Evolutionary conservation across 805 yeast genomes (phyloP).

Genomic region (Pichia californica): DNA sequence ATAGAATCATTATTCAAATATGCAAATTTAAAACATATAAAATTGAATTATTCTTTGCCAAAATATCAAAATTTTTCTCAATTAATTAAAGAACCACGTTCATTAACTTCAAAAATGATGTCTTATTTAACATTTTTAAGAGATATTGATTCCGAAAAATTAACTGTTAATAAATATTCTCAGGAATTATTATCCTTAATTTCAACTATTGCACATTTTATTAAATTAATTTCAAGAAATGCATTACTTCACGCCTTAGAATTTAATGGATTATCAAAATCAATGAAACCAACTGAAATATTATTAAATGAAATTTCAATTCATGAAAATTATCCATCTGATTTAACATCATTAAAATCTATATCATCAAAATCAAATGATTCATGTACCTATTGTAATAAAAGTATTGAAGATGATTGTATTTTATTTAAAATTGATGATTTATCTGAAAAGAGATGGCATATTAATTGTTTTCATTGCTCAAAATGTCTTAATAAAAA

Average conservation of each 20-base stretch:
- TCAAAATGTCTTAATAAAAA: conserved; percentile 37
- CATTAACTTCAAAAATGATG: conserved; percentile 84
- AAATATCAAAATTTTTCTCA: conserved; percentile 29
- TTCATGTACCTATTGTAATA: conserved; percentile 61
- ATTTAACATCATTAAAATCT: conserved; percentile 23
- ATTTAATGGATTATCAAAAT: conserved; percentile 49
- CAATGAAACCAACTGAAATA: conserved; percentile 54
- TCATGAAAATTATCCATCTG: conserved; percentile 35
- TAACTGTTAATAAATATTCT: conserved; percentile 37
- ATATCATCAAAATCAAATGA: conserved; percentile 65
- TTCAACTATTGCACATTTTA: conserved; percentile 87
- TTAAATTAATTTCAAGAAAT: conserved; percentile 75
- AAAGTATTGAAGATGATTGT: conserved; percentile 83
- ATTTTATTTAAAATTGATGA: conserved; percentile 36
- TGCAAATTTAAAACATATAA: conserved; percentile 9
- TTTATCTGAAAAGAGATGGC: conserved; percentile 64
- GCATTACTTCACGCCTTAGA: conserved; percentile 76
- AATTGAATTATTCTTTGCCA: conserved; percentile 14
- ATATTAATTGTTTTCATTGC: conserved; percentile 66
- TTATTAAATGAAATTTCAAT: conserved; percentile 50
- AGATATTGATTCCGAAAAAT: conserved; percentile 38
- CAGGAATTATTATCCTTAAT: conserved; percentile 73
- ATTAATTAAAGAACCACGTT: conserved; percentile 64
- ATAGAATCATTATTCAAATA: conserved; percentile 43
- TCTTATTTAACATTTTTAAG: conserved; percentile 78